Conservation (phyloP, 108 stramenopile genomes). For the Nitzschia palea region DNA sequence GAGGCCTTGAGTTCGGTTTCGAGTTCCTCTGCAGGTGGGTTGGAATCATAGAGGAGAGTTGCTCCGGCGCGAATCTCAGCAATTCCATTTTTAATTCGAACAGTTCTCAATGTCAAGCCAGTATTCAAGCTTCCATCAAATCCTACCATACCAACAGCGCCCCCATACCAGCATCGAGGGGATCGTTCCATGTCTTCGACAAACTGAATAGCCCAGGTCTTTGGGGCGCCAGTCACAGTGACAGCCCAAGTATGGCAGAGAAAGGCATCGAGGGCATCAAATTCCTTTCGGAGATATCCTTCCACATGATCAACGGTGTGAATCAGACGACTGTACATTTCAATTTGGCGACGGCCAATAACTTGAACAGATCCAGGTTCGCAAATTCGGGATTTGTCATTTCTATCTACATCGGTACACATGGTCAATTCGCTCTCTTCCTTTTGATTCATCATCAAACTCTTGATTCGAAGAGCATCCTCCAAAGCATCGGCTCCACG, state of each 20-base stretch:
- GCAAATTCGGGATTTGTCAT: conserved; percentile 98
- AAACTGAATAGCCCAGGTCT: conserved; percentile 98
- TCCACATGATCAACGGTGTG: conserved; percentile 99
- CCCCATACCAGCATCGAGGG: conserved; percentile 96
- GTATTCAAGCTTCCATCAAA: conserved; percentile 97
- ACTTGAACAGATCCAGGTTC: conserved; percentile 97
- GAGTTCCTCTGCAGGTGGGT: conserved; percentile 89
- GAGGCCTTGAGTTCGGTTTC: conserved; percentile 98
- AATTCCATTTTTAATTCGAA: conserved; percentile 91
- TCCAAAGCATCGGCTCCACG: conserved; percentile 97
- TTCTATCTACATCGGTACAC: conserved; percentile 99
- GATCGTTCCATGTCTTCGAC: conserved; percentile 95
- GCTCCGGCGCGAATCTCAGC: conserved; percentile 95
- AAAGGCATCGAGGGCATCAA: conserved; percentile 98
- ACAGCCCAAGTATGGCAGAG: conserved; percentile 99
- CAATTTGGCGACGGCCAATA: conserved; percentile 96
- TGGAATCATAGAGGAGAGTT: conserved; percentile 94
- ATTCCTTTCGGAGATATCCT: conserved; percentile 93
- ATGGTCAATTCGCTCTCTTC: conserved; percentile 98
- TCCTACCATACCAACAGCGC: conserved; percentile 96
- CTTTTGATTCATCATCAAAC: conserved; percentile 93
- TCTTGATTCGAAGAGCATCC: conserved; percentile 90
- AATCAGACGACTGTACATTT: conserved; percentile 97
- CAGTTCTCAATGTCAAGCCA: conserved; percentile 94
- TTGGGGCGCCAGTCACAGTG: conserved; percentile 98